Evolutionary conservation across 371 early-diverging fungal species (phyloP), one percentile per base, ranked within the genome.

Genomic region (Saksenaea vasiformis): DNA sequence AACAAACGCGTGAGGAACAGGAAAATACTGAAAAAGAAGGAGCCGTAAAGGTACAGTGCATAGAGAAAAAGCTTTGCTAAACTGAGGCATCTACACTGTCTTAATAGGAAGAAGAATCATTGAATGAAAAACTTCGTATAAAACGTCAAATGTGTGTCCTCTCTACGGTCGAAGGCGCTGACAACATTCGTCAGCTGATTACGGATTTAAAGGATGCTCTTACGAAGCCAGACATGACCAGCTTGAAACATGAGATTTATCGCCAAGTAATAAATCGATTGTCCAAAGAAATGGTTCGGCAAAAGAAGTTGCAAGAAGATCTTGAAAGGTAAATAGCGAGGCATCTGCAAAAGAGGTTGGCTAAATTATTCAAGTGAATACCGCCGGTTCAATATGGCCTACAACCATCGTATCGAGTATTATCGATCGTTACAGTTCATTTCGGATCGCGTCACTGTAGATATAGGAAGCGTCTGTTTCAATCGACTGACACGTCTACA

Each of bases 351-450:
- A n/a, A n/a, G n/a, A n/a, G n/a, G n/a, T n/a, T n/a, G n/a, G n/a
- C n/a, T n/a, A n/a, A n/a, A n/a, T 28, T 56, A 15, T 26, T 1
- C 41, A 51, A 70, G 66, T 58, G 85, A 73, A 44, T 60, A 78
- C 22, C 62, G 70, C 5, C 64, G 64, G 19, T 62, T 86, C 1
- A 70, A 64, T 27, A 73, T 73, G 2, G 34, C 74, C 1, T 69
- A 69, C 36, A 79, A 79, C 57, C 58, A 76, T 11, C 84, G 89
- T 7, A 79, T 86, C 15, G 80, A 76, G 14, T 90, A 87, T 64
- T 90, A 79, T 58, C 70, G 76, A 8, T 73, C 75, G 11, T 76
- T 90, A 1, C 88, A 91, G 65, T 58, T 60, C 0, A 72, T 90
- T 17, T 87, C 88, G 0, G 87, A 87, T 47, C 75, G 73, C 10